Conservation (phyloP, 129 eudicot genomes). For the Flaveria brownii region DNA sequence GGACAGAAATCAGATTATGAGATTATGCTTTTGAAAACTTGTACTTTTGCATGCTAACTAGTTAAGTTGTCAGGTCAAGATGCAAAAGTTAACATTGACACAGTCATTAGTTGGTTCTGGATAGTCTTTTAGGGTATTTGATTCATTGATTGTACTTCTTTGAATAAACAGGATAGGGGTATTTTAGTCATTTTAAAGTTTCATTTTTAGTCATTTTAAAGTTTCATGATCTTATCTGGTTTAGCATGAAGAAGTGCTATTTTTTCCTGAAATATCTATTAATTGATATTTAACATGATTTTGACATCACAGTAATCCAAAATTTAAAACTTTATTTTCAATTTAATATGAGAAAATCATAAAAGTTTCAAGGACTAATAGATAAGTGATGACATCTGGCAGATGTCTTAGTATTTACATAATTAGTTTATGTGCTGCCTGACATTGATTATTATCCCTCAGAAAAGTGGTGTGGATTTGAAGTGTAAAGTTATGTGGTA, state of each 20-base stretch:
- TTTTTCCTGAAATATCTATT: not conserved
- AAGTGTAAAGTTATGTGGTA: no score
- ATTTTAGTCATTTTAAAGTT: conserved; percentile 1
- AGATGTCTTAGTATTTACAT: not conserved
- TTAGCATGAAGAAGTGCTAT: not conserved
- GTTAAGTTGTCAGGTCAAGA: conserved; percentile 32
- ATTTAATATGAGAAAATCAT: no score
- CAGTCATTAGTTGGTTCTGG: not conserved
- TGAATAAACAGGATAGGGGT: not conserved
- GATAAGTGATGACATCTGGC: not conserved
- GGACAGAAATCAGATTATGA: conserved; percentile 24
- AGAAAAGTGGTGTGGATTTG: no score
- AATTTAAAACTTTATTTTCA: no score
- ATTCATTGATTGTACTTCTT: conserved; percentile 20
- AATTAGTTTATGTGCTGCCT: no score
- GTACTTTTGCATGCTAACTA: conserved; percentile 29
- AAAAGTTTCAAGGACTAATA: not conserved
- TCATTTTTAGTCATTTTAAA: conserved; percentile 9
- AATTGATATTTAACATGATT: not conserved
- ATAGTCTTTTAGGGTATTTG: conserved; percentile 21
- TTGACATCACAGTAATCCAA: not conserved
- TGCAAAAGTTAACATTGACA: conserved; percentile 16
- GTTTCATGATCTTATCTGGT: not conserved
- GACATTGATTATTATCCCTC: no score
- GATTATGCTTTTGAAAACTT: conserved; percentile 26